Percentiles rank a stretch among this genome's conserved stretches.
Evolutionary conservation across 192 early-diverging fungal species (phyloP).

Genomic region (Coemansia sp.): DNA sequence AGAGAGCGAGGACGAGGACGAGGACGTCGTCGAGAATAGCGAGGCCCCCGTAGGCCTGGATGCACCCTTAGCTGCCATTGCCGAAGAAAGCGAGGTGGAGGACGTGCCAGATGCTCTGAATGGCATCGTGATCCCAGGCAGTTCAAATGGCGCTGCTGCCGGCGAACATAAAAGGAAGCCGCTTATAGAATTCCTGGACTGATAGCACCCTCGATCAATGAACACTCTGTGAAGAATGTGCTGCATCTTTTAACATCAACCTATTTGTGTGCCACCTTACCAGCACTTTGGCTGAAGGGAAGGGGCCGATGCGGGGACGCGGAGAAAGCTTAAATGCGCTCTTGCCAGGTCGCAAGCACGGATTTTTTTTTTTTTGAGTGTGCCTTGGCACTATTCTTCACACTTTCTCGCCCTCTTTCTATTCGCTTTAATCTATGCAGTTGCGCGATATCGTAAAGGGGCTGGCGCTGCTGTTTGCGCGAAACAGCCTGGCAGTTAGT

Average conservation of each 20-base stretch:
- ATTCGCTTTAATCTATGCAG: background rate
- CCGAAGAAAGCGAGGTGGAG: background rate
- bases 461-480: background rate
- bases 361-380: background rate
- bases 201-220: background rate
- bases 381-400: too few species aligned
- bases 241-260: background rate
- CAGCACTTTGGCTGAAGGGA: background rate
- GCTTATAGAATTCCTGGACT: slow-evolving; percentile 8
- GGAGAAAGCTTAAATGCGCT: background rate
- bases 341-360: background rate
- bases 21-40: background rate
- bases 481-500: background rate
- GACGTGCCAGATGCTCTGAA: background rate
- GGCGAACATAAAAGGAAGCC: background rate
- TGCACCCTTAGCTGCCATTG: background rate
- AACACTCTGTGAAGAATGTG: background rate
- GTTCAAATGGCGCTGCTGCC: background rate
- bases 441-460: slow-evolving; percentile 1
- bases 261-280: background rate
- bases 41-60: background rate
- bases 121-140: background rate
- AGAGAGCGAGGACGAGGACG: slow-evolving; percentile 33
- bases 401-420: background rate
- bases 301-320: background rate